These are phyloP conservation scores for Pseudevernia furfuracea DNA, from an alignment of 495 filamentous ascomycete species.

Conservation along the genomic window DNA sequence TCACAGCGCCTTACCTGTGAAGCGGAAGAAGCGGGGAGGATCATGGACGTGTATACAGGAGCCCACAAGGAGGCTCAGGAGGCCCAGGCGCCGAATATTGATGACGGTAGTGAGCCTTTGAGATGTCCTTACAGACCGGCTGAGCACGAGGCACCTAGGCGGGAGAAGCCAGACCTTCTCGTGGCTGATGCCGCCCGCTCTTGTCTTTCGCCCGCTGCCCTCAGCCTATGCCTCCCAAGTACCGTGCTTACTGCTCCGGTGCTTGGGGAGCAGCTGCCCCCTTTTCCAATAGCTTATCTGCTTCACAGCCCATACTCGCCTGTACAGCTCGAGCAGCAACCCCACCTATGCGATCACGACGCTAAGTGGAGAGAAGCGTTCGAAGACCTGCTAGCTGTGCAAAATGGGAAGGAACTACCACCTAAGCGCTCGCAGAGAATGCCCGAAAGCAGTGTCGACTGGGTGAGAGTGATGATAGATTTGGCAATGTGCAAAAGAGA, in stretches of 20 bases:
- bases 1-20: conserved; percentile 11
- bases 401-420: conserved; percentile 41
- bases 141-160: conserved; percentile 4
- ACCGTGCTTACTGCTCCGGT: background rate
- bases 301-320: conserved; percentile 47
- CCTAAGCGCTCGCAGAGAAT: background rate
- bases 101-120: background rate
- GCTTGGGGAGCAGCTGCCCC: conserved; percentile 2
- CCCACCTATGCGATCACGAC: conserved; percentile 26
- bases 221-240: background rate
- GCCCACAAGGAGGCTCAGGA: conserved; percentile 5
- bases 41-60: conserved; percentile 16
- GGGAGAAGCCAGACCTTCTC: conserved; percentile 1
- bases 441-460: conserved; percentile 6
- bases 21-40: conserved; percentile 12
- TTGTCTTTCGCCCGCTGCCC: background rate
- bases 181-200: background rate
- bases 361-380: conserved; percentile 46
- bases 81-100: background rate
- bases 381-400: conserved; percentile 46
- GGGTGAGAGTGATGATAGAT: conserved; percentile 19
- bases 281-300: conserved; percentile 36
- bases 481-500: background rate
- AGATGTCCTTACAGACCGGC: conserved; percentile 20
- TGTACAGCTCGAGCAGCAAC: conserved; percentile 39